Conservation (phyloP, 192 early-diverging fungal species). For the Coemansia sp. region DNA sequence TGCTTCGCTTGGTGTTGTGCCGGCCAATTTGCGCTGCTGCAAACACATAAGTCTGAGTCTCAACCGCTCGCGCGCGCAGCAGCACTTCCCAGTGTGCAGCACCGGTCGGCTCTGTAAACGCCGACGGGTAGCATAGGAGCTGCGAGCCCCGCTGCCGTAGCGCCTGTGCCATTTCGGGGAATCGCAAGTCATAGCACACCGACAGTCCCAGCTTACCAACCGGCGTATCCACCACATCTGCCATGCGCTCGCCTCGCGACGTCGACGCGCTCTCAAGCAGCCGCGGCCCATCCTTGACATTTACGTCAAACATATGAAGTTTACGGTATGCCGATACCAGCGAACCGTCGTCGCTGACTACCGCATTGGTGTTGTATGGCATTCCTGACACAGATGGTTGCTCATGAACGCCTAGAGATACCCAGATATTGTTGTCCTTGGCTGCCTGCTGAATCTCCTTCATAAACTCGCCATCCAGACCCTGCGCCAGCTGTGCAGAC, state of each 20-base stretch:
- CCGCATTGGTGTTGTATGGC: slow-evolving; percentile 68
- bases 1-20: slow-evolving; percentile 67
- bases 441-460: slow-evolving; percentile 60
- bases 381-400: slow-evolving; percentile 16
- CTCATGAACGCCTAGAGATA: slow-evolving; percentile 81
- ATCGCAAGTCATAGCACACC: slow-evolving; percentile 82
- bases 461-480: slow-evolving; percentile 58
- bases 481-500: slow-evolving; percentile 52
- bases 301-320: slow-evolving; percentile 79
- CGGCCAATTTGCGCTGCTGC: slow-evolving; percentile 76
- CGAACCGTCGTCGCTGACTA: slow-evolving; percentile 60
- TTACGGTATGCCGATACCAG: slow-evolving; percentile 65
- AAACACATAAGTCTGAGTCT: slow-evolving; percentile 80
- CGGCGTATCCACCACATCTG: slow-evolving; percentile 44
- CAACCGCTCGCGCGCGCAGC: slow-evolving; percentile 77
- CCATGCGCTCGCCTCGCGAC: slow-evolving; percentile 18
- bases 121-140: slow-evolving; percentile 75
- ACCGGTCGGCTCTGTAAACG: slow-evolving; percentile 79
- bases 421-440: slow-evolving; percentile 59
- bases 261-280: slow-evolving; percentile 33
- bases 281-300: slow-evolving; percentile 42
- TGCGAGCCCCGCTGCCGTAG: slow-evolving; percentile 63
- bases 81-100: slow-evolving; percentile 82
- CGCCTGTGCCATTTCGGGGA: slow-evolving; percentile 65
- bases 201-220: slow-evolving; percentile 60